Evolutionary conservation across 345 rosid species (phyloP), one percentile per base, ranked within the genome.

Genomic region (Pistacia atlantica): DNA sequence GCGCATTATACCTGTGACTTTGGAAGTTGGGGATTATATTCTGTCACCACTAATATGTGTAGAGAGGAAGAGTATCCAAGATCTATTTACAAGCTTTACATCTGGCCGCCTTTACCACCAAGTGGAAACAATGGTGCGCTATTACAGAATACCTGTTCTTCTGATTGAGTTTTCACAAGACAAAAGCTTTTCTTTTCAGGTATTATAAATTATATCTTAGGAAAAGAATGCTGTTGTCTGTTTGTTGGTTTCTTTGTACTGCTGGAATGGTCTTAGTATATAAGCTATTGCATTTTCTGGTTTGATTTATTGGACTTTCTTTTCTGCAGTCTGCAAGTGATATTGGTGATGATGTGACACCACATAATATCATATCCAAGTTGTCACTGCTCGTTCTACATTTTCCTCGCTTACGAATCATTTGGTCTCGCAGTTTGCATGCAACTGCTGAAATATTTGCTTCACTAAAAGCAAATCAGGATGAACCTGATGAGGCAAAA

Each of bases 131-230:
- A 96, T 96, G 98, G 86, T 80, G 4, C 92, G 99, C 6, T 96
- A 96, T 81, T 96, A 93, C 79, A 89, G 87, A 83, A 91, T 90
- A 71, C 99, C 99, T 7, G 98, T 93, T 83, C 99, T 96, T 81
- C 90, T 96, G 69, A 93, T 96, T 14, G 98, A 96, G 89, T 96
- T 96, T 81, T 91, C 97, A 3, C 98, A 91, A 83, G 99, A 96
- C 88, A 96, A 91, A 86, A 96, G 98, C 87, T 96, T 93, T 84
- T 96, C 99, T 49, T 96, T 96, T 86, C 97, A 89, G 98, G 99
- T 91, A 86, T 62, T 70, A 59, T 64, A 22, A 51, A 16, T 72
- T 75, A 25, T 77, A 38, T 65, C 35, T 48, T 33, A 69, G 42
- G 38, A 55, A 51, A 46, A 79, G 22, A 20, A 20, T 35, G 22